Conservation (phyloP, 495 filamentous ascomycete genomes). For the Cairneyella variabilis region DNA sequence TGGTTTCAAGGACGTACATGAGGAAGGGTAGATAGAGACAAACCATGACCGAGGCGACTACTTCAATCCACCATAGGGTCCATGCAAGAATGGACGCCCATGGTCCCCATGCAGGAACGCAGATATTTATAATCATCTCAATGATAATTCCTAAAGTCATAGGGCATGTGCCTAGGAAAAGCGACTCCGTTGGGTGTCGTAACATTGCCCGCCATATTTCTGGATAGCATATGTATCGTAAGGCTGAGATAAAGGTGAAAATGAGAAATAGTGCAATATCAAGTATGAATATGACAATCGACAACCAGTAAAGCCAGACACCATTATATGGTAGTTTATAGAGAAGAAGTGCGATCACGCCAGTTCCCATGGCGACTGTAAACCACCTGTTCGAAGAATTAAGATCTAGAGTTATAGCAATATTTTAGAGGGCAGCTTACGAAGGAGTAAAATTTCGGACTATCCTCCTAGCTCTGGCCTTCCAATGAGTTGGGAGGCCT, state of each 20-base stretch:
- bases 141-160: conserved; percentile 60
- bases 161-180: conserved; percentile 58
- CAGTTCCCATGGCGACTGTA: conserved; percentile 60
- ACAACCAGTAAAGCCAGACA: conserved; percentile 46
- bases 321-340: conserved; percentile 53
- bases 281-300: conserved; percentile 47
- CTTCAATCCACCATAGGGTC: conserved; percentile 57
- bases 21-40: conserved; percentile 51
- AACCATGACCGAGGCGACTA: conserved; percentile 41
- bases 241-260: conserved; percentile 38
- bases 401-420: not conserved
- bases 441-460: conserved; percentile 49
- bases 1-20: conserved; percentile 37
- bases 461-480: conserved; percentile 20
- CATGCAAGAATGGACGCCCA: conserved; percentile 34
- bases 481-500: too few relatives aligned
- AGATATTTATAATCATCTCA: conserved; percentile 50
- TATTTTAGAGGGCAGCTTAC: conserved; percentile 23
- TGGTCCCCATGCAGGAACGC: conserved; percentile 50
- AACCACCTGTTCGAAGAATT: conserved; percentile 36
- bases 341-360: conserved; percentile 55
- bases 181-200: conserved; percentile 49
- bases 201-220: conserved; percentile 52
- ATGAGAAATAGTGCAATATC: conserved; percentile 48
- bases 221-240: conserved; percentile 55